Base-by-base conservation (phyloP, 106 monocot species). In the Dendrobium catenatum region DNA sequence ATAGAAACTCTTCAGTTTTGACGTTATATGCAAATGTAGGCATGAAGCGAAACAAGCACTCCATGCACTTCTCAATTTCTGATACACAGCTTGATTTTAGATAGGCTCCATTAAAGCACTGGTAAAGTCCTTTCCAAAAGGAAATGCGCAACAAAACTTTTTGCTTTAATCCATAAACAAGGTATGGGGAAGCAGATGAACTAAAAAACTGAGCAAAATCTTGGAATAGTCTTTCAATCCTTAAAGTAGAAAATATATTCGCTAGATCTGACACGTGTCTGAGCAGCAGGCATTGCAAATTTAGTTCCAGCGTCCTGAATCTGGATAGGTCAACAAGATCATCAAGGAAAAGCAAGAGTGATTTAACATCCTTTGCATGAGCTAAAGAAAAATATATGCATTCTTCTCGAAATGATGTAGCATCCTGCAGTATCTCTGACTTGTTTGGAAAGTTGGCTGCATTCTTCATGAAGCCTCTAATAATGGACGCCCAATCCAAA, bases 401-500 rank as follows among this genome's bases (percentile, higher is more conserved):
- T 85, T 95, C 98, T 88, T 93, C 88, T 68, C 86, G 80, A 29
- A 99, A 77, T 74, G 59, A 81, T n/a, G 79, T 75, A 42, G 76
- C 59, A 77, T 55, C 37, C 41, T 82, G 82, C 31, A 70, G 33
- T 66, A 46, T 66, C 17, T 70, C 18, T 17, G 58, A 27, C 51
- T 76, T 81, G 17, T 26, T 37, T 81, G 83, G 80, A 76, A 54
- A 54, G 43, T 83, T 77, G 66, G 81, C 84, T 81, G 80, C 86
- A 88, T 76, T 79, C 73, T 80, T 86, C 93, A 91, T 93, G 76
- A 84, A 91, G 4, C 87, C 84, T 68, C 93, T 91, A 11, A 99
- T 83, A 37, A 95, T 93, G 76, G 55, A 73, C 48, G 88, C 95
- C 95, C 95, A 99, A 67, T 99, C 93, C 61, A 91, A 83, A 81